Base-by-base conservation (phyloP, 495 filamentous ascomycete genomes). In the Usnea hakonensis region DNA sequence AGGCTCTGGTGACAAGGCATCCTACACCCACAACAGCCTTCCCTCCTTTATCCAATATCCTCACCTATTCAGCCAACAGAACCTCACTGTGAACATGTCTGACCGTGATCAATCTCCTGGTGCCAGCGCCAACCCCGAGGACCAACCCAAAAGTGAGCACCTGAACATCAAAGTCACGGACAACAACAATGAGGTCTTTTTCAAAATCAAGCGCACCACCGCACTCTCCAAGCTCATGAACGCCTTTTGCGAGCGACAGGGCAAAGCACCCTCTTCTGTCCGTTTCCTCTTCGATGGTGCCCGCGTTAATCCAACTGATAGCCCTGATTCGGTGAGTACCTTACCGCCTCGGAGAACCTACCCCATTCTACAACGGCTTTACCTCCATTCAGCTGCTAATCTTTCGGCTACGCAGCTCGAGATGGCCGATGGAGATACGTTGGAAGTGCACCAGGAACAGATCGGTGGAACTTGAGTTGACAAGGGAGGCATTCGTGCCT, bases 131-230 rank as follows among this genome's bases (percentile, higher is more conserved):
- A 85, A 81, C 60, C 83, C 86, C 44, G 79, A 80, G 40, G 82
- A 82, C 60, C 82, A 81, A 48, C 75, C 81, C 30, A 76, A 74
- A 58, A 65, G 73, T 40, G 95, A 97, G 74, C 95, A 99, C 74
- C 80, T 99, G 10, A 99, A 99, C 74, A 97, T 99, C 81, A 99
- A 99, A 72, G 95, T 99, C n/a, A 97, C 95, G 0, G 95, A 99
- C 67, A 96, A 96, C 78, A 96, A 99, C 79, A 99, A 99, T 70
- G 95, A 99, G 68, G 95, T 99, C 66, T 99, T 99, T 76, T 99
- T 99, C 81, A 99, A 99, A 81, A 99, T 99, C 76, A 99, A 99
- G 85, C 88, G 93, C 7, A 91, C 88, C 7, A 99, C 95, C 1
- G 87, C 88, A 69, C 84, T 99, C 35, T 93, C 95, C 77, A 99